A percentile compares a stretch with the other conserved stretches of the same genome.
Conservation (phyloP, 2,329 filamentous ascomycete species). For the Phaeoacremonium minimum region DNA sequence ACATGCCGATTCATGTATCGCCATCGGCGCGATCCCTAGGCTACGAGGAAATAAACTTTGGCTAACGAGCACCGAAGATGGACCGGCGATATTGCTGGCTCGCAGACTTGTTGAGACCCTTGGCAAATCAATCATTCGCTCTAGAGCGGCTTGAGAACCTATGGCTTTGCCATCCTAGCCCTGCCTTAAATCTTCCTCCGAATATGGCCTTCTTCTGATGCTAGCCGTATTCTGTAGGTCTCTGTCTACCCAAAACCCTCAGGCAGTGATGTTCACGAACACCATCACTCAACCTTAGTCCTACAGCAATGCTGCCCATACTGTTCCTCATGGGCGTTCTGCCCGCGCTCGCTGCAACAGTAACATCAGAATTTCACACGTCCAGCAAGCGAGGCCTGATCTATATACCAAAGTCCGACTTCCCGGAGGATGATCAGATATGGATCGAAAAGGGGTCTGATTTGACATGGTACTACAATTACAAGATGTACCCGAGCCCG, state of each 20-base stretch:
- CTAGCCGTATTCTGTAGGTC: background rate
- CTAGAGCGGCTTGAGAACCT: background rate
- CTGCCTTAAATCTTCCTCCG: background rate
- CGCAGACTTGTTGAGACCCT: background rate
- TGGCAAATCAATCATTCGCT: background rate
- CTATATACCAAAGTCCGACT: conserved; percentile 2
- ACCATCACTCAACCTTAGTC: background rate
- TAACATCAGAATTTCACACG: conserved; percentile 3
- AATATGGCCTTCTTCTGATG: background rate
- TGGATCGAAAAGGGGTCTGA: conserved; percentile 1
- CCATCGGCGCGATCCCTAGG: no score
- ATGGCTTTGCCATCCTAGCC: background rate
- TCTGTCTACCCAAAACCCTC: background rate
- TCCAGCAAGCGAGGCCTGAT: conserved; percentile 5
- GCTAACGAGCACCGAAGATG: no score
- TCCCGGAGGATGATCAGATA: conserved; percentile 2
- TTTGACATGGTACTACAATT: conserved; percentile 5
- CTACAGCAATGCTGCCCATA: background rate
- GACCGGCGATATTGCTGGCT: no score
- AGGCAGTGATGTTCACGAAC: background rate
- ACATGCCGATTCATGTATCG: no score
- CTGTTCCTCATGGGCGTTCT: conserved; percentile 1
- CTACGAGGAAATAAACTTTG: no score
- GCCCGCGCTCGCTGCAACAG: background rate
- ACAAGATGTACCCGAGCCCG: conserved; percentile 3